A percentile compares a stretch with the other conserved stretches of the same genome.
These are phyloP conservation scores for Musa schizocarpa DNA, from an alignment of 176 grass and related monocot genomes.

Conservation along the genomic window DNA sequence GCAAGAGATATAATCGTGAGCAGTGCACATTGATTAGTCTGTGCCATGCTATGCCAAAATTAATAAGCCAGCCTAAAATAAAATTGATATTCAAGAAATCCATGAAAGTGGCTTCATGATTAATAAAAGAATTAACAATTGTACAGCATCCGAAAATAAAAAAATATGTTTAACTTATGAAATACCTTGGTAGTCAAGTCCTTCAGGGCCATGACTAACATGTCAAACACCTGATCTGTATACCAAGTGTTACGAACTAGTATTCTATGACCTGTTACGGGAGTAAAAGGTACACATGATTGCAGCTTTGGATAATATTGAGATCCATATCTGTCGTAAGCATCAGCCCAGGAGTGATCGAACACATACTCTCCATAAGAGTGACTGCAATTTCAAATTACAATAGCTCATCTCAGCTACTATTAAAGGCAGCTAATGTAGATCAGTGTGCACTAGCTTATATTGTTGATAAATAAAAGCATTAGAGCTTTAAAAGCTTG, in stretches of 20 bases:
- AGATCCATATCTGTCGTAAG: conserved; percentile 79
- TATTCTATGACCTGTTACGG: conserved; percentile 91
- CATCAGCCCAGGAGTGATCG: conserved; percentile 89
- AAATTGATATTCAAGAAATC: neutral
- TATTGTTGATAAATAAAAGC: conserved; percentile 11
- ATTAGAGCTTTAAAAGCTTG: conserved; percentile 11
- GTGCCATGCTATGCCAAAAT: no score
- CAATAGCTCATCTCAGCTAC: conserved; percentile 15
- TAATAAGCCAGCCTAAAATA: neutral
- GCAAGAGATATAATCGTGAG: neutral
- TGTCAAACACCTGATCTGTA: conserved; percentile 65
- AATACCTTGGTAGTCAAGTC: conserved; percentile 70
- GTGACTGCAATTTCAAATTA: conserved; percentile 68
- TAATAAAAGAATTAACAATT: conserved; percentile 6
- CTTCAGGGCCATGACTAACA: conserved; percentile 69
- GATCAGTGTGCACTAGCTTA: neutral
- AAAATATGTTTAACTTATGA: conserved; percentile 3
- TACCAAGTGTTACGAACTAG: conserved; percentile 63
- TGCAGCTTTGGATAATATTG: conserved; percentile 92
- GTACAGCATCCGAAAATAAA: neutral
- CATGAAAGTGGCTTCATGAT: neutral
- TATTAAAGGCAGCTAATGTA: conserved; percentile 18
- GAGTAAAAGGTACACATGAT: conserved; percentile 92
- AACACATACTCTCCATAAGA: conserved; percentile 96
- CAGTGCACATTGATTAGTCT: neutral